A percentile compares a stretch with the other conserved stretches of the same genome.
These are phyloP conservation scores for Naganishia sp. DNA, from an alignment of 1,284 basidiomycete species.

Conservation along the genomic window DNA sequence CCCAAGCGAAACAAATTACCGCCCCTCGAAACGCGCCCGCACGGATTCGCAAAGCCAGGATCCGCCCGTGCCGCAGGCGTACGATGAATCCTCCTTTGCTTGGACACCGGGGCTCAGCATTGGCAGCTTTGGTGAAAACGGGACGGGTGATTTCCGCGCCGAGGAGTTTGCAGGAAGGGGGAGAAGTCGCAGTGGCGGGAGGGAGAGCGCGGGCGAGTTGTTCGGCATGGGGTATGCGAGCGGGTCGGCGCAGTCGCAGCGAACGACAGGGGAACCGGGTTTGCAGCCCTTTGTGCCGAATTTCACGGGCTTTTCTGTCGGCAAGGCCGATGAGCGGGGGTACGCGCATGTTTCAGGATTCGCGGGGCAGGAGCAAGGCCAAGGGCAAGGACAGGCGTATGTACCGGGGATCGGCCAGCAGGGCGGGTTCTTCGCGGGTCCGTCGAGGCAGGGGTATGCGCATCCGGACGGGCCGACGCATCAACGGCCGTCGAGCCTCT, in stretches of 20 bases:
- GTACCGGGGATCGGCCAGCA: background rate
- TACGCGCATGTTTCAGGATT: background rate
- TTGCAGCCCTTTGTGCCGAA: conserved; percentile 19
- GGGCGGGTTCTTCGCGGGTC: background rate
- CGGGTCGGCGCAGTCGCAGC: too few relatives aligned
- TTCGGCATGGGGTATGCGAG: background rate
- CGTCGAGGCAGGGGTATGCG: background rate
- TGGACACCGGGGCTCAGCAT: conserved; percentile 8
- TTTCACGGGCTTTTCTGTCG: background rate
- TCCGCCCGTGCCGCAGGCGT: background rate
- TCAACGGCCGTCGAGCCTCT: conserved; percentile 1
- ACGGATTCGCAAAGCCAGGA: background rate
- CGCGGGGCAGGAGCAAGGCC: background rate
- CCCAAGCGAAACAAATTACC: background rate
- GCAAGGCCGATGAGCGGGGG: background rate
- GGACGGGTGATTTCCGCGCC: background rate
- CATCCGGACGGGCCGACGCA: background rate
- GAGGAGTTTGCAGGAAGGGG: background rate
- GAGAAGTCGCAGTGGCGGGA: background rate
- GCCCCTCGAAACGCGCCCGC: background rate
- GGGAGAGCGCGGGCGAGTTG: background rate
- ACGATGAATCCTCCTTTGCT: background rate
- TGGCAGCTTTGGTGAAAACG: conserved; percentile 1
- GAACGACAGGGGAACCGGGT: too few relatives aligned
- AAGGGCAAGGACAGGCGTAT: background rate